Evolutionary conservation across 495 filamentous ascomycete species (phyloP), one percentile per base, ranked within the genome.

Genomic region (Penicillium atrosanguineum): DNA sequence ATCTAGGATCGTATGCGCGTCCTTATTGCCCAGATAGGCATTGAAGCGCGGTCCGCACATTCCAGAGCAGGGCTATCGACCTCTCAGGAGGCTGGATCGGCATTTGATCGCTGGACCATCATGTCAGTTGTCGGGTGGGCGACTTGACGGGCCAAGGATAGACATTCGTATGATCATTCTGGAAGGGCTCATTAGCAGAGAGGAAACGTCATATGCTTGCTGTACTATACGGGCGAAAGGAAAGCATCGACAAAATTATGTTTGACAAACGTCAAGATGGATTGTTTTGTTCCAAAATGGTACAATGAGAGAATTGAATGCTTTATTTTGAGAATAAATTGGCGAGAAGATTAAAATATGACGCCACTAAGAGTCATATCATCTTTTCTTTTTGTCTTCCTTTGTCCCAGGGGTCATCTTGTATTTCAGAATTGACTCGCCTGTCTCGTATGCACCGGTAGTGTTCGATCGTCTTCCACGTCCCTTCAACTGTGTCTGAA

Each of bases 401-500:
- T 44, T 31, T 12, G 11, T 26, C 18, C 19, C 49, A 41, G 21
- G 20, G 4, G 45, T 29, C 5, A 48, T 48, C 20, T 56, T 53
- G 39, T 65, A 62, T 38, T 62, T 62, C 21, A 65, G 36, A 40
- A 65, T 60, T 2, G 62, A 62, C 43, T 65, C 62, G n/a, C 62
- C 62, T 1, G 62, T 62, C 52, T 61, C 59, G 19, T 40, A 59
- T 9, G 52, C 50, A 25, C 45, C 53, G 29, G 54, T 15, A 4
- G 59, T 61, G 12, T 59, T 57, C 1, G 57, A 57, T 12, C 59
- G 55, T 44, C 83, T 72, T 0, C 89, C 87, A 46, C 91, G 69
- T 67, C 93, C 88, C 56, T 77, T 77, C 87, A 95, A 89, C 29
- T 59, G 48, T 16, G 86, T 87, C 28, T 84, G 71, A 51, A 96